Base-by-base conservation (phyloP, 495 filamentous ascomycete species). In the Podospora bellae-mahoneyi region DNA sequence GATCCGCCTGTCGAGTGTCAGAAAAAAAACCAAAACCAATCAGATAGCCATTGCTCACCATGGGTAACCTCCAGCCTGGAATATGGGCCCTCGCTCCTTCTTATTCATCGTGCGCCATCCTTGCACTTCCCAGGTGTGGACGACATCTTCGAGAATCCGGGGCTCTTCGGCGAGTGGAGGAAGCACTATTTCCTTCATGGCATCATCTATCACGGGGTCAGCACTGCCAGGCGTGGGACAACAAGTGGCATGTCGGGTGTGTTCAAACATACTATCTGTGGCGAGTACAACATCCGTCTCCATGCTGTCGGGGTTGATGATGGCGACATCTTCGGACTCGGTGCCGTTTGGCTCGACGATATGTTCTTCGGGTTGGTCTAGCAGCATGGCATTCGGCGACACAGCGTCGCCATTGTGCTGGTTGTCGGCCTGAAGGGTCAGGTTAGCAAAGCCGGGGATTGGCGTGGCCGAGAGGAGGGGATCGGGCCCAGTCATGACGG, bases 41-140 rank as follows among this genome's bases (percentile, higher is more conserved):
- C 10, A 32, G 32, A 32, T 13, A 9, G 16, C 5, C 34, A 19
- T n/a, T 13, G 15, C 61, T 63, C 61, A 93, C 92, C 96, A 99
- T 77, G 94, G 94, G 77, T 86, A 89, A 44, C 90, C 93, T 54
- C 90, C 95, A 68, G 91, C 93, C 66, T 93, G 76, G 79, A 99
- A 98, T 64, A 88, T 77, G 0, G 96, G 96, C 6, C 96, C 92
- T 81, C 96, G 92, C 69, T 92, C 87, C 73, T 91, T 93, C 77
- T 89, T 88, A 27, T 83, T 81, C 69, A 94, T 76, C 53, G 80
- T 84, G 68, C 90, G 80, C 92, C 94, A 99, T 59, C 89, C 82
- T 64, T 92, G 83, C 58, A 99, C 91, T 39, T 90, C 84, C 95
- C 95, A 99, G 69, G 92, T 95, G 74, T 90, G 77, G 68, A 88